phyloP scores from a whole-genome alignment of 306 rosid species.

The Albizia julibrissin region DNA sequence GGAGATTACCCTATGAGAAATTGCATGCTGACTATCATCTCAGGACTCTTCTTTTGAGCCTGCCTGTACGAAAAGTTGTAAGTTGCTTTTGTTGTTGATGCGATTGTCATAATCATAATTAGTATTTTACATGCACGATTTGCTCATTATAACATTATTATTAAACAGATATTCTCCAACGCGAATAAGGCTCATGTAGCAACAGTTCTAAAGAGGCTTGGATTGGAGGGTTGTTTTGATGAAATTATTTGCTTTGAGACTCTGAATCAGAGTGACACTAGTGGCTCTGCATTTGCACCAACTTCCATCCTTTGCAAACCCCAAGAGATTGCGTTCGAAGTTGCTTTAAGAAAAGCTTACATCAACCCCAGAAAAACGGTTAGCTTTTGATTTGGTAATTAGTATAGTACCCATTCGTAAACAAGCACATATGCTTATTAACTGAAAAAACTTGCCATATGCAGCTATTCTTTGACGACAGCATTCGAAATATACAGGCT shows the following conservation, averaged over 20 bases:
- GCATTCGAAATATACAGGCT: conserved; percentile 1
- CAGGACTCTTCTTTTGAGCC: background rate
- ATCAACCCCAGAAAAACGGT: background rate
- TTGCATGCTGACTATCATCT: background rate
- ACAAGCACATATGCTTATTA: background rate
- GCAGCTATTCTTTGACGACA: conserved; percentile 19
- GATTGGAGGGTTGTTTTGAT: background rate
- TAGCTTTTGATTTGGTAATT: background rate
- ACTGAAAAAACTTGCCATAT: background rate
- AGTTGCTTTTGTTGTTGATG: background rate
- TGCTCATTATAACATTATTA: background rate
- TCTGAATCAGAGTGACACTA: background rate
- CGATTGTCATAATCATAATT: background rate
- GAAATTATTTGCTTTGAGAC: background rate
- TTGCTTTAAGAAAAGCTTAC: background rate
- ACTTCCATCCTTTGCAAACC: background rate
- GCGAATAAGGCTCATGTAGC: background rate
- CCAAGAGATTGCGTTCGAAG: background rate
- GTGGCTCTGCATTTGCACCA: background rate
- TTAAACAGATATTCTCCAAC: background rate
- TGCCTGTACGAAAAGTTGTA: background rate
- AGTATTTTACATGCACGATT: background rate
- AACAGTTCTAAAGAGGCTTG: background rate
- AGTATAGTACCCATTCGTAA: background rate
- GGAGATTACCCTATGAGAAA: background rate